phyloP scores from a whole-genome alignment of 495 filamentous ascomycete genomes.

The Parmelia sp. region DNA sequence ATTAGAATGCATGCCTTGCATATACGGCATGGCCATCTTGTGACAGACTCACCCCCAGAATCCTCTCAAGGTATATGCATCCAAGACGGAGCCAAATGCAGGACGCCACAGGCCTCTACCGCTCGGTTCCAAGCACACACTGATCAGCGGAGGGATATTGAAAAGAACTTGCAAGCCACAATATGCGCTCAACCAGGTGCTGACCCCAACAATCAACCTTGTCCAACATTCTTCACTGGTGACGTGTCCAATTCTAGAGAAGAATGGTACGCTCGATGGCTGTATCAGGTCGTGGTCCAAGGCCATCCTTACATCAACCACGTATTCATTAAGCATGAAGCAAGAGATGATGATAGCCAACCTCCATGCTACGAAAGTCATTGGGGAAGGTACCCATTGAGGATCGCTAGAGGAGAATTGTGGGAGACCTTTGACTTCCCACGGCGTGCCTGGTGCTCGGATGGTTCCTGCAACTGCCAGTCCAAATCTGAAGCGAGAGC shows the following conservation, averaged over 20 bases:
- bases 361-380: neutral
- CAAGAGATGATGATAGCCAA: neutral
- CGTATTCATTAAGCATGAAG: neutral
- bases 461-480: neutral
- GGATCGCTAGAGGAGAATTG: neutral
- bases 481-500: constrained; percentile 1
- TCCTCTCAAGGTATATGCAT: neutral
- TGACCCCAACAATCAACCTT: neutral
- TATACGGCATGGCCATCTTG: neutral
- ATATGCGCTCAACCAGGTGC: neutral
- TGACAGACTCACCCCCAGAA: neutral
- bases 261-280: neutral
- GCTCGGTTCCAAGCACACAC: neutral
- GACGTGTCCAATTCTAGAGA: neutral
- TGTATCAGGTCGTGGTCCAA: neutral
- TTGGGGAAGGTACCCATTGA: neutral
- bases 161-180: neutral
- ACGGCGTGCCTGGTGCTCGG: neutral
- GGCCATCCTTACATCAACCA: neutral
- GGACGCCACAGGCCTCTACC: neutral
- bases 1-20: neutral
- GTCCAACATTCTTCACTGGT: neutral
- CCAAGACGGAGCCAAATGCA: neutral
- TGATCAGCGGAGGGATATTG: neutral
- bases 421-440: neutral